phyloP scores from a whole-genome alignment of 371 early-diverging fungal genomes.

The Cokeromyces recurvatus region DNA sequence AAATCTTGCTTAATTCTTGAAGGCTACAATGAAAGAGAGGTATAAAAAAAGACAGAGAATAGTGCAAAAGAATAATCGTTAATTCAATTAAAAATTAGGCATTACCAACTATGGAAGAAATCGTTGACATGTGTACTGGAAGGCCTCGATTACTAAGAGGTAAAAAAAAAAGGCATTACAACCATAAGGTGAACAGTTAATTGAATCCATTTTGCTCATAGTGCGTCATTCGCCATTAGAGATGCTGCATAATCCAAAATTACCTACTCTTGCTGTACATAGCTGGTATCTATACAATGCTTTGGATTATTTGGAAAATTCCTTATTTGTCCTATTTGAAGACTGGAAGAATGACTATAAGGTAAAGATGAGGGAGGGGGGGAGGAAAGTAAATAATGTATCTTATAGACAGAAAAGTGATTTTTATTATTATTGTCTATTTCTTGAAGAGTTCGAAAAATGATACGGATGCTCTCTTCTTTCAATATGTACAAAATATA shows the following conservation, averaged over 20 bases:
- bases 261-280: slow-evolving; percentile 9
- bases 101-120: slow-evolving; percentile 15
- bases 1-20: too few species aligned
- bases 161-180: not conserved
- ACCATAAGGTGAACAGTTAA: too few species aligned
- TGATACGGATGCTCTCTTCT: too few species aligned
- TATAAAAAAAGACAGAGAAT: too few species aligned
- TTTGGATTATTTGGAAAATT: slow-evolving; percentile 13
- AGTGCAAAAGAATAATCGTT: too few species aligned
- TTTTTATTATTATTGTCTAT: too few species aligned
- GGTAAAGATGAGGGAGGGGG: too few species aligned
- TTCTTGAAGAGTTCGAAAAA: too few species aligned
- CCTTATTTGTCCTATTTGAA: slow-evolving; percentile 2
- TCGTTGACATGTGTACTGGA: slow-evolving; percentile 11
- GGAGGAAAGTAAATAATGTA: too few species aligned
- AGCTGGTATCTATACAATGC: slow-evolving; percentile 16
- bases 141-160: slow-evolving; percentile 11
- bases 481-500: too few species aligned
- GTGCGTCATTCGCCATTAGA: slow-evolving; percentile 16
- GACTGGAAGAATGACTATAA: slow-evolving; percentile 12
- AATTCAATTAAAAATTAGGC: slow-evolving; percentile 4
- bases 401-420: too few species aligned
- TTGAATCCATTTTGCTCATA: not conserved
- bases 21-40: too few species aligned
- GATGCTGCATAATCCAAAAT: slow-evolving; percentile 5